phyloP scores from a whole-genome alignment of 2,329 filamentous ascomycete genomes.

The Fusarium liriodendri region DNA sequence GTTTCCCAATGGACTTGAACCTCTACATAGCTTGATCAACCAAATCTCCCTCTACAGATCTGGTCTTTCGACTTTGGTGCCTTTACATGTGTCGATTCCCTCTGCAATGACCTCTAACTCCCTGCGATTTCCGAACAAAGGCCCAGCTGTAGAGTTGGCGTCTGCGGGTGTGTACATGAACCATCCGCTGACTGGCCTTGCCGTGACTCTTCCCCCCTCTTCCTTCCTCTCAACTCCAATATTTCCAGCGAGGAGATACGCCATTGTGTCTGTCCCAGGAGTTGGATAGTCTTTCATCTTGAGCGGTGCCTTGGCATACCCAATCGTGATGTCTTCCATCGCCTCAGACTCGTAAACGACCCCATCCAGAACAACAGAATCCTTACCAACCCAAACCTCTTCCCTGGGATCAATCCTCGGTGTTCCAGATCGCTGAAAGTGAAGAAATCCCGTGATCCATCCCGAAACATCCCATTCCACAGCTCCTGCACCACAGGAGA shows the following conservation, averaged over 20 bases:
- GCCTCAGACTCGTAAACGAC: constrained; percentile 44
- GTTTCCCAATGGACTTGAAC: neutral
- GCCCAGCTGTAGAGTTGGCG: constrained; percentile 30
- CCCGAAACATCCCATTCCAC: constrained; percentile 55
- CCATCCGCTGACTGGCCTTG: constrained; percentile 54
- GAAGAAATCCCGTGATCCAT: constrained; percentile 62
- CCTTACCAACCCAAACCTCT: neutral
- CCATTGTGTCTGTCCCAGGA: constrained; percentile 42
- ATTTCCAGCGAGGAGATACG: constrained; percentile 53
- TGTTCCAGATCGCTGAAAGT: constrained; percentile 54
- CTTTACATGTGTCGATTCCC: constrained; percentile 6
- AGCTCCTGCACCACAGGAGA: constrained; percentile 43
- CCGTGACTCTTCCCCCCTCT: constrained; percentile 37
- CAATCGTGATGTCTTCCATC: constrained; percentile 49
- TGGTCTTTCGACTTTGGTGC: neutral
- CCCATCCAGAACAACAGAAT: constrained; percentile 41
- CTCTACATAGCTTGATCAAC: neutral
- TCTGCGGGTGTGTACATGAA: constrained; percentile 54
- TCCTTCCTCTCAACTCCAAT: constrained; percentile 48
- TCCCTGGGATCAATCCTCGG: constrained; percentile 31
- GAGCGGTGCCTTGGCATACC: constrained; percentile 55
- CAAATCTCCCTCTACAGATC: neutral
- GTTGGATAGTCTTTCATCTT: constrained; percentile 49
- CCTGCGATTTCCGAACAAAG: constrained; percentile 29
- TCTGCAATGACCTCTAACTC: constrained; percentile 38